Conservation (phyloP, 495 filamentous ascomycete genomes). For the Daldinia childiae region DNA sequence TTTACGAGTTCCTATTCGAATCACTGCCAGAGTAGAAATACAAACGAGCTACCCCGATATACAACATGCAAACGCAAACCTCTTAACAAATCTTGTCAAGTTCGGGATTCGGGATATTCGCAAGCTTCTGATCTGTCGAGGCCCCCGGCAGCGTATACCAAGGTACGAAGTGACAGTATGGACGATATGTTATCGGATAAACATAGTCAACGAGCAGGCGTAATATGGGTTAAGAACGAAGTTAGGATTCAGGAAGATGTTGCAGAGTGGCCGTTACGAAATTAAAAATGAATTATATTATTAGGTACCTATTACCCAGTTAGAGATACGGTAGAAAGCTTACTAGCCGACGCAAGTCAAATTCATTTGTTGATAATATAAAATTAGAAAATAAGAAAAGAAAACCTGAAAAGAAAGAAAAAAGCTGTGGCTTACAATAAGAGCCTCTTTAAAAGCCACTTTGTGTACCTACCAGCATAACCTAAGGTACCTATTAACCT, state of each 20-base stretch:
- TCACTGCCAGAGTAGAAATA: slow-evolving; percentile 23
- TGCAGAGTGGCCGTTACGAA: slow-evolving; percentile 43
- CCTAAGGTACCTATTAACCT: too few species aligned
- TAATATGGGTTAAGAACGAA: slow-evolving; percentile 49
- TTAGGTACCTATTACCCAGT: too few species aligned
- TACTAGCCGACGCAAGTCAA: slow-evolving; percentile 24
- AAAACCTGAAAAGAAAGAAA: too few species aligned
- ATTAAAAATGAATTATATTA: too few species aligned
- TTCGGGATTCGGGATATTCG: slow-evolving; percentile 27
- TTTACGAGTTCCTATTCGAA: slow-evolving; percentile 36
- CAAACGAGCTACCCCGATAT: slow-evolving; percentile 44
- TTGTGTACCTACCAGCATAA: too few species aligned
- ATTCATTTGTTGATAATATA: background rate
- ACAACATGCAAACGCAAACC: slow-evolving; percentile 41
- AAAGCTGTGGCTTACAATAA: background rate
- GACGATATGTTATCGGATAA: slow-evolving; percentile 50
- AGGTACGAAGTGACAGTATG: slow-evolving; percentile 41
- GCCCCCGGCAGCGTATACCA: slow-evolving; percentile 29
- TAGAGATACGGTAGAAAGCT: slow-evolving; percentile 5
- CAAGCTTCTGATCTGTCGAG: slow-evolving; percentile 24
- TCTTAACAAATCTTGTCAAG: background rate
- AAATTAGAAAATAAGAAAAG: too few species aligned
- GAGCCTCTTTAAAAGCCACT: background rate
- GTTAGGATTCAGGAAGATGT: slow-evolving; percentile 38
- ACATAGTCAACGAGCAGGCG: slow-evolving; percentile 32